Evolutionary conservation across 164 flowering plant species (phyloP).

Genomic region (Euptelea pleiosperma): DNA sequence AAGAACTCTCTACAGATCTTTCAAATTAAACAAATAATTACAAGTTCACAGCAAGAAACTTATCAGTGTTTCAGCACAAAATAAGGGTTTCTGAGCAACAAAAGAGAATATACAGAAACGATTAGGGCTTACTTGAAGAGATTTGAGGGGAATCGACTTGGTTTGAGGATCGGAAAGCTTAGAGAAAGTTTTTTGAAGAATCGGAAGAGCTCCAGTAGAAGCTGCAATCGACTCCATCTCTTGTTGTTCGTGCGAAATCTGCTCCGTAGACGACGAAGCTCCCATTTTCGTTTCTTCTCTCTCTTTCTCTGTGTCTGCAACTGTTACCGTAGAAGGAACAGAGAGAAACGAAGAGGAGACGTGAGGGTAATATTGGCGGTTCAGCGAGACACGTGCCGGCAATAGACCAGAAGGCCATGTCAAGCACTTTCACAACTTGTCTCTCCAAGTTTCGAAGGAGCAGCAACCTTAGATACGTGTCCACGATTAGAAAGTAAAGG

Average conservation of each 20-base stretch:
- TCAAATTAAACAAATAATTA: not conserved
- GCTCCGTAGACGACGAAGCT: slow-evolving; percentile 53
- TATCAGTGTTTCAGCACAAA: not conserved
- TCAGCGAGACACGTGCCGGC: too few species aligned
- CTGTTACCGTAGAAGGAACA: not conserved
- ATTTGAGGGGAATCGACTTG: slow-evolving; percentile 39
- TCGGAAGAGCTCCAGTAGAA: slow-evolving; percentile 68
- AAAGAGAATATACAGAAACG: not conserved
- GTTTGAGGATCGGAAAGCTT: slow-evolving; percentile 57
- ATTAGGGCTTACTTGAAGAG: slow-evolving; percentile 50
- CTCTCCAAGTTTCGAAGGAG: too few species aligned
- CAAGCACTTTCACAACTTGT: too few species aligned
- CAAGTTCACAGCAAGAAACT: not conserved
- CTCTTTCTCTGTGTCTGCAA: not conserved
- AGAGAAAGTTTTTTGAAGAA: slow-evolving; percentile 65
- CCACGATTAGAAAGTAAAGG: too few species aligned
- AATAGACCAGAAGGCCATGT: too few species aligned
- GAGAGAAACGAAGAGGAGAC: too few species aligned
- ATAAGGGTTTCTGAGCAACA: not conserved
- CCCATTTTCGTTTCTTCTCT: slow-evolving; percentile 47
- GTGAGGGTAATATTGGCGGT: too few species aligned
- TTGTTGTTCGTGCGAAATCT: slow-evolving; percentile 42
- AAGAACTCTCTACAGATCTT: too few species aligned
- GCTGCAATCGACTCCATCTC: slow-evolving; percentile 64
- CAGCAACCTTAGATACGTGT: too few species aligned